Evolutionary conservation across 1,284 basidiomycete species (phyloP).

Genomic region (Irpex sp.): DNA sequence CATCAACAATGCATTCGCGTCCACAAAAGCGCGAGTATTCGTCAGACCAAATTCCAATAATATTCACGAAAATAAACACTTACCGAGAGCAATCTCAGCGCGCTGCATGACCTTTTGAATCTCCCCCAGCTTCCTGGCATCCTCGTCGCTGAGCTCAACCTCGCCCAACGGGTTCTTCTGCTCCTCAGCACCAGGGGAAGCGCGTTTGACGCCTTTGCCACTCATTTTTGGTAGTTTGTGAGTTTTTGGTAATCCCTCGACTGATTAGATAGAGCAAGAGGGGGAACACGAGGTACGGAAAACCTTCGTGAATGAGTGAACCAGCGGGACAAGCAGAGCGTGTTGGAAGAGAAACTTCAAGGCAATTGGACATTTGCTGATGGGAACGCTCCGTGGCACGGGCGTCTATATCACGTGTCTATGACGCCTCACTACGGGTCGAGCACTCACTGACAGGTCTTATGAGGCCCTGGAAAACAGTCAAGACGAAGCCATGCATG

Average conservation of each 20-base stretch:
- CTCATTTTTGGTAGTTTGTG: slow-evolving; percentile 20
- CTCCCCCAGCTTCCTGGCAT: slow-evolving; percentile 59
- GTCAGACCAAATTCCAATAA: slow-evolving; percentile 7
- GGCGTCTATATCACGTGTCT: not conserved
- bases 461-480: too few species aligned
- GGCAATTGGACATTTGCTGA: slow-evolving; percentile 8
- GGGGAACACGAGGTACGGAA: slow-evolving; percentile 9
- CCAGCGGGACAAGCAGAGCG: not conserved
- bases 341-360: slow-evolving; percentile 3
- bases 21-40: not conserved
- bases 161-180: slow-evolving; percentile 64
- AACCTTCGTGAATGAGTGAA: not conserved
- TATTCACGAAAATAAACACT: slow-evolving; percentile 24
- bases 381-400: slow-evolving; percentile 7
- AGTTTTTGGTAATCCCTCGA: not conserved
- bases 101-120: slow-evolving; percentile 65
- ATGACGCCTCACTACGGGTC: not conserved
- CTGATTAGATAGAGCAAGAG: slow-evolving; percentile 7
- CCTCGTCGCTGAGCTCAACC: slow-evolving; percentile 65
- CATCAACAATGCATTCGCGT: not conserved
- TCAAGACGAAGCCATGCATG: not conserved
- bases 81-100: slow-evolving; percentile 69
- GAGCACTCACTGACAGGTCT: too few species aligned
- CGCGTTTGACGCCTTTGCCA: slow-evolving; percentile 62
- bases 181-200: slow-evolving; percentile 66